Conservation (phyloP, 1,139 yeast species). For the Keqinozyma sinolaborantium region DNA sequence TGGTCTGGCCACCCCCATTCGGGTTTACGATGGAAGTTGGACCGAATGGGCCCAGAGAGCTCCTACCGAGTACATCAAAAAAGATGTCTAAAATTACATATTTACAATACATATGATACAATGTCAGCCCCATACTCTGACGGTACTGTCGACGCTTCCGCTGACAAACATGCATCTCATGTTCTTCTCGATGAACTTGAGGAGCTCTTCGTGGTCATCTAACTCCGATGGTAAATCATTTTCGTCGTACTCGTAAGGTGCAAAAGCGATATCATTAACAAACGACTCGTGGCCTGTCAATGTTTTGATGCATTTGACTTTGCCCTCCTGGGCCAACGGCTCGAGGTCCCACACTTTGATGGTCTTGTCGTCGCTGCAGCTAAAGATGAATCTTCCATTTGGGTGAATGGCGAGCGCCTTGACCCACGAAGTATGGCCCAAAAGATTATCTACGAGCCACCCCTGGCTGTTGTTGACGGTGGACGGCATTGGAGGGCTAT, state of each 20-base stretch:
- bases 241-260: conserved; percentile 30
- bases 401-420: conserved; percentile 71
- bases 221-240: too few species aligned
- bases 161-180: conserved; percentile 58
- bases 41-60: conserved; percentile 59
- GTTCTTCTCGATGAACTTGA: conserved; percentile 31
- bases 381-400: conserved; percentile 64
- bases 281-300: conserved; percentile 69
- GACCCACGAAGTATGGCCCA: conserved; percentile 90
- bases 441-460: conserved; percentile 48
- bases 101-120: conserved; percentile 1
- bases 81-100: conserved; percentile 10
- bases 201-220: conserved; percentile 11
- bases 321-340: conserved; percentile 38
- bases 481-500: conserved; percentile 57
- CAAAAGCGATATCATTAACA: conserved; percentile 60
- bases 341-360: conserved; percentile 77
- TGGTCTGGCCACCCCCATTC: conserved; percentile 62
- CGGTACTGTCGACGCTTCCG: conserved; percentile 56
- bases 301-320: conserved; percentile 46
- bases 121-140: conserved; percentile 48
- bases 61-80: conserved; percentile 30
- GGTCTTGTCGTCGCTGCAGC: conserved; percentile 78
- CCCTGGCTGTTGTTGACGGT: conserved; percentile 54
- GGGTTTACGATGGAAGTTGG: conserved; percentile 95